Conservation (phyloP, 495 filamentous ascomycete genomes). For the Penicillium nucicola region DNA sequence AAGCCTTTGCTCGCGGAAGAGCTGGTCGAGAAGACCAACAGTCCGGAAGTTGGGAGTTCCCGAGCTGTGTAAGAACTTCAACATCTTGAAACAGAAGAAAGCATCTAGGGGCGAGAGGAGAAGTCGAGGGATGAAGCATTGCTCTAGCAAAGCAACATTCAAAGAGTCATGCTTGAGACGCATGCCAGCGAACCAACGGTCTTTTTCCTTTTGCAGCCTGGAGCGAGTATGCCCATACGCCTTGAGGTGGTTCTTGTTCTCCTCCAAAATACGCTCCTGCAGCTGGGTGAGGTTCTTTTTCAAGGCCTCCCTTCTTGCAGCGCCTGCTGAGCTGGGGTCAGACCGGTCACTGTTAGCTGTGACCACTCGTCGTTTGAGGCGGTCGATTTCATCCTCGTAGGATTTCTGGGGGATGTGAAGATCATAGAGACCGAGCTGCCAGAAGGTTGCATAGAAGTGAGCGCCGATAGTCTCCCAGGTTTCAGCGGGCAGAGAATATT, state of each 20-base stretch:
- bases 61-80: slow-evolving; percentile 78
- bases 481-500: slow-evolving; percentile 55
- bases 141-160: slow-evolving; percentile 74
- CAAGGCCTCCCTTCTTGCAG: slow-evolving; percentile 60
- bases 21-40: slow-evolving; percentile 73
- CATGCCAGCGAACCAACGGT: slow-evolving; percentile 68
- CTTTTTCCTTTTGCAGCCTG: slow-evolving; percentile 72
- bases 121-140: slow-evolving; percentile 85
- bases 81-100: slow-evolving; percentile 78
- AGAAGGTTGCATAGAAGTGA: slow-evolving; percentile 87
- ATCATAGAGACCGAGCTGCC: slow-evolving; percentile 82
- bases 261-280: slow-evolving; percentile 60
- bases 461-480: slow-evolving; percentile 66
- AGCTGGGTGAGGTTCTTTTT: slow-evolving; percentile 58
- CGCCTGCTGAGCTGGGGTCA: slow-evolving; percentile 61
- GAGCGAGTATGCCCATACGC: slow-evolving; percentile 59
- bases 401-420: slow-evolving; percentile 67
- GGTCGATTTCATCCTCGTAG: slow-evolving; percentile 68
- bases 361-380: slow-evolving; percentile 57
- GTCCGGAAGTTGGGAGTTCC: slow-evolving; percentile 85
- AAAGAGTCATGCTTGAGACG: slow-evolving; percentile 62
- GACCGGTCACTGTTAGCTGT: slow-evolving; percentile 65
- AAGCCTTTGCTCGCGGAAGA: slow-evolving; percentile 78
- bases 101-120: slow-evolving; percentile 82
- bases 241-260: slow-evolving; percentile 65